These are phyloP conservation scores for Linum trigynum DNA, from an alignment of 345 rosid species.

Conservation along the genomic window DNA sequence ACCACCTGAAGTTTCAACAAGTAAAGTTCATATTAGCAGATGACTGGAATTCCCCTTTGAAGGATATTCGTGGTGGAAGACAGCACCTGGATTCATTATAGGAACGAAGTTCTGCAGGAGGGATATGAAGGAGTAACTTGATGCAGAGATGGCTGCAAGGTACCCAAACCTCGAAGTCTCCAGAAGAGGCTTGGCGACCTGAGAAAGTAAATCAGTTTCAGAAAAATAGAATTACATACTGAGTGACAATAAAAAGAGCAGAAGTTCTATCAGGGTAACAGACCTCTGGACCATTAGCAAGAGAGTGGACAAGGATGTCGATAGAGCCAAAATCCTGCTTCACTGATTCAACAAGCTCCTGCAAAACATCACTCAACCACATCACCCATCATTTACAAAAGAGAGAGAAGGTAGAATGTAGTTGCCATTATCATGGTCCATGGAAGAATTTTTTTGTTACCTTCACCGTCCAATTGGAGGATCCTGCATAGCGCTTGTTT, in stretches of 20 bases:
- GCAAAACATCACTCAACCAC: constrained; percentile 11
- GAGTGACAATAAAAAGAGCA: neutral
- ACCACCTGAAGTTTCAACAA: constrained; percentile 54
- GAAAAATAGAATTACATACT: constrained; percentile 1
- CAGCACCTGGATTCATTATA: constrained; percentile 76
- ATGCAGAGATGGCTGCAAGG: constrained; percentile 87
- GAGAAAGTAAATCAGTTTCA: constrained; percentile 2
- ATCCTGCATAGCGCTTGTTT: constrained; percentile 90
- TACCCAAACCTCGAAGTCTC: constrained; percentile 94
- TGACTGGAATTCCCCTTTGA: no score
- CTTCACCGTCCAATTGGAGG: constrained; percentile 91
- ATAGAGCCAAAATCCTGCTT: constrained; percentile 77
- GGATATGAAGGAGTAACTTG: constrained; percentile 89
- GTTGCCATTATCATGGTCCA: no score
- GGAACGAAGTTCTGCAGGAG: constrained; percentile 80
- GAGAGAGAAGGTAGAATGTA: no score
- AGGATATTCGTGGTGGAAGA: neutral
- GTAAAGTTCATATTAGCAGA: neutral
- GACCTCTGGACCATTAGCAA: constrained; percentile 98
- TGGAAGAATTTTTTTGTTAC: no score
- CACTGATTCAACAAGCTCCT: constrained; percentile 91
- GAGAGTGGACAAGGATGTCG: constrained; percentile 92
- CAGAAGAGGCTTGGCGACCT: constrained; percentile 86
- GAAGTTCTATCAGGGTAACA: neutral
- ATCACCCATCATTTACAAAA: neutral